Conservation (phyloP, 2,329 filamentous ascomycete genomes). For the Trichophaea hybrida region DNA sequence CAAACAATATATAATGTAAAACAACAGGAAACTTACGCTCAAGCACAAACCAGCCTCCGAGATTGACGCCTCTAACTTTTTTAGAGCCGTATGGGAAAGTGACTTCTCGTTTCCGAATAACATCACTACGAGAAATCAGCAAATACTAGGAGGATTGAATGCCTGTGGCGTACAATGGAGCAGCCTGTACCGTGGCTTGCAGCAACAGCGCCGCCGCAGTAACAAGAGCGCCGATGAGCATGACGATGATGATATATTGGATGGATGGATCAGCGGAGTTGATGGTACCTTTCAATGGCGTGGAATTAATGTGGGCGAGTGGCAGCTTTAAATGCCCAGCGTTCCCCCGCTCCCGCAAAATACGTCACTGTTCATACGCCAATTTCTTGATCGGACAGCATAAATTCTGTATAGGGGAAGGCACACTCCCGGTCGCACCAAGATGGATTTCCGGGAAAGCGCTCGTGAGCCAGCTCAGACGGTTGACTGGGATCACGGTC, state of each 20-base stretch:
- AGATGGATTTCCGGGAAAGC: too few relatives aligned
- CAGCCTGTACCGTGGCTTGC: neutral
- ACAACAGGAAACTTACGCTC: slow-evolving; percentile 17
- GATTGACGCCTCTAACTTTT: slow-evolving; percentile 35
- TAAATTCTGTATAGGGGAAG: too few relatives aligned
- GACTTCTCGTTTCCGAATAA: slow-evolving; percentile 9
- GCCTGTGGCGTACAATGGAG: neutral
- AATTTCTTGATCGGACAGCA: too few relatives aligned
- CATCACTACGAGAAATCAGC: slow-evolving; percentile 4
- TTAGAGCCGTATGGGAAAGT: slow-evolving; percentile 37
- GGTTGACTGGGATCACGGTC: too few relatives aligned
- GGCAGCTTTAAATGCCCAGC: too few relatives aligned
- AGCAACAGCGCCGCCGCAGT: neutral
- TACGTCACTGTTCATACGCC: too few relatives aligned
- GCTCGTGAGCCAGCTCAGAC: too few relatives aligned
- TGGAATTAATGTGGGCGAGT: too few relatives aligned
- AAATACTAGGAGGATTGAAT: neutral
- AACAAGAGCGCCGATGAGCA: neutral
- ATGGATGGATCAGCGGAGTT: too few relatives aligned
- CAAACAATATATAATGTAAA: neutral
- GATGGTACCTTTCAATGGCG: too few relatives aligned
- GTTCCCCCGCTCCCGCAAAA: too few relatives aligned
- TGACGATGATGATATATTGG: neutral
- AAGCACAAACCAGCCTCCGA: slow-evolving; percentile 31
- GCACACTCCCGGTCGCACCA: too few relatives aligned